These are phyloP conservation scores for Solioccasus polychromus DNA, from an alignment of 768 basidiomycete species.

Conservation along the genomic window DNA sequence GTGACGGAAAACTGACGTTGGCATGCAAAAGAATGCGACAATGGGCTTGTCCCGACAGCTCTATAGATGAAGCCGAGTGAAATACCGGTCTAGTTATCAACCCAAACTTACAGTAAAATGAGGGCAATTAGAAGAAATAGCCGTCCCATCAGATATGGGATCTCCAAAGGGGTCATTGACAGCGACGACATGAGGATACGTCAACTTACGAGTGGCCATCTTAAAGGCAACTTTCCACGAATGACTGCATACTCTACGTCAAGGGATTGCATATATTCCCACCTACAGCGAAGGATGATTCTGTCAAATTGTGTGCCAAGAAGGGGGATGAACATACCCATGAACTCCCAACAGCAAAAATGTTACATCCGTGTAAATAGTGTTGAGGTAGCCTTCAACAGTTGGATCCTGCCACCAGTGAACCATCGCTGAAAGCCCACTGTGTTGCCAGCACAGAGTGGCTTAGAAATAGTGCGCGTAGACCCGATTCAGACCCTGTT, in stretches of 20 bases:
- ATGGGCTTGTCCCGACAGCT: too few relatives aligned
- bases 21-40: too few relatives aligned
- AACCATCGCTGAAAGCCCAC: constrained; percentile 13
- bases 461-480: too few relatives aligned
- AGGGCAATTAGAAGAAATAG: constrained; percentile 8
- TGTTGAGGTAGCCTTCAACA: too few relatives aligned
- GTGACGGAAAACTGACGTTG: too few relatives aligned
- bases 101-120: constrained; percentile 9
- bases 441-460: too few relatives aligned
- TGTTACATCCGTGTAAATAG: constrained; percentile 1
- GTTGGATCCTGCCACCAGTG: constrained; percentile 16
- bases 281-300: constrained; percentile 8
- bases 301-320: not conserved
- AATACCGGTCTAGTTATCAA: too few relatives aligned
- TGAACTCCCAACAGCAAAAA: constrained; percentile 18
- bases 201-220: constrained; percentile 18
- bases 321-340: constrained; percentile 11
- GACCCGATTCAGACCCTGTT: too few relatives aligned
- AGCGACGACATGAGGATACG: too few relatives aligned
- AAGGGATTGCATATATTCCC: constrained; percentile 19
- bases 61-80: too few relatives aligned
- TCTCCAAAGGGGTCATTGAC: constrained; percentile 1
- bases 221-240: too few relatives aligned
- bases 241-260: constrained; percentile 16
- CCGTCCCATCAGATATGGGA: not conserved